Evolutionary conservation across 106 monocot species (phyloP), one percentile per base, ranked within the genome.

Genomic region (Dendrobium officinale): DNA sequence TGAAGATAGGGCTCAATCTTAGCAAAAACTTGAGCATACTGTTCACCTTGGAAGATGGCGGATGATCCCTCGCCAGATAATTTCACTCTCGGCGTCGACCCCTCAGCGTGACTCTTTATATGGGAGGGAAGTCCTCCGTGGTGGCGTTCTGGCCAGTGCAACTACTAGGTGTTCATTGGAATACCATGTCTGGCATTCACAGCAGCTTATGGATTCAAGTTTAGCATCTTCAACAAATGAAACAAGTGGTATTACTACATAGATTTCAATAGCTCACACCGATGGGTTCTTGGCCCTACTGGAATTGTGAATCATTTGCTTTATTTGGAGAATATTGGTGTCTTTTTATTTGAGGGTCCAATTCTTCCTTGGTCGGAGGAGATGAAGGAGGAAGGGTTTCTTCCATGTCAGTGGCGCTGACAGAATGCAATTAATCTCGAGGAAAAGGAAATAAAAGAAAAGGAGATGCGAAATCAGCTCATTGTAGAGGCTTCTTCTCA

Each of bases 11-110:
- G 70, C 29, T 82, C 11, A 41, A 84, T 73, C 66, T 59, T 0
- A 29, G 17, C 20, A 70, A 73, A 48, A 41, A 74, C 4, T 33
- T 9, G 49, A 81, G 42, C 45, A 55, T 42, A 31, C 19, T 80
- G n/a, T 41, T 90, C 22, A 90, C 83, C 19, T 83, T 88, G 88
- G 86, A 79, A 24, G 40, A 86, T 67, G 79, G 27, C n/a, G 8
- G 77, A 33, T 42, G 86, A 93, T 27, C 90, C 90, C 0, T 42
- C 73, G 2, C 75, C 79, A 18, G 90, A 90, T 20, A 67, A 85
- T 66, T 88, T 81, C 83, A 56, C 88, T 18, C 16, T 82, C 9
- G 72, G 73, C 29, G 64, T 42, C 67, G 33, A 77, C 54, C 75
- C 43, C 18, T 75, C 75, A 22, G 6, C 75, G 9, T 45, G 45